Base-by-base conservation (phyloP, 345 rosid genomes). In the Excoecaria agallocha region DNA sequence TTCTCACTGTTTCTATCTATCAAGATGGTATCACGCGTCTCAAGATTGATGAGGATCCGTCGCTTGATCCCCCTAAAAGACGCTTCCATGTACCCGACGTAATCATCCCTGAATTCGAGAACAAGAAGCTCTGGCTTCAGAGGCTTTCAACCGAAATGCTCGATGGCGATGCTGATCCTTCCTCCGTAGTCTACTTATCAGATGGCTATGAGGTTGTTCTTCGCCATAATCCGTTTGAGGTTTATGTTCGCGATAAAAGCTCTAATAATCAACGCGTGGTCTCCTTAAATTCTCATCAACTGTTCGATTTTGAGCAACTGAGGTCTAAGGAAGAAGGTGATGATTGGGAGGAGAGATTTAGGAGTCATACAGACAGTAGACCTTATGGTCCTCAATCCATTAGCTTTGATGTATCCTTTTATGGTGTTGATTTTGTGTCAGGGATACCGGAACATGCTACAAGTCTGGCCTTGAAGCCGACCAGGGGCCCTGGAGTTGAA, bases 391-490 rank as follows among this genome's bases (percentile, higher is more conserved):
- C 99, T 25, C 98, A 96, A 58, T 93, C 99, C 7, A 90, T 96
- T 74, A 93, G 96, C 81, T 91, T 93, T 45, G 99, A 96, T 70
- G 97, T 96, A 46, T 88, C 98, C 1, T 96, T 96, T 81, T 90
- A 93, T 50, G 94, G 80, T 60, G 88, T 96, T 8, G 93, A 91
- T 76, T 91, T 91, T 43, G 97, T 93, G 37, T 87, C 89, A 7
- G 99, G 99, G 30, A 88, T 96, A 3, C 98, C 98, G 30, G 99
- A 96, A 69, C 99, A 82, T 48, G 99, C 99, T 0, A 79, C 95
- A 67, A 91, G 92, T 78, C 82, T 96, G 11, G 99, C 96, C 5
- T 77, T 96, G 75, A 91, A 83, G 85, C 91, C 97, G 15, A 93
- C 99, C 19, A 86, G 87, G 50, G 99, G 99, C 52, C 97, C 97